Evolutionary conservation across 371 early-diverging fungal genomes (phyloP).

Genomic region (Apophysomyces sp.): DNA sequence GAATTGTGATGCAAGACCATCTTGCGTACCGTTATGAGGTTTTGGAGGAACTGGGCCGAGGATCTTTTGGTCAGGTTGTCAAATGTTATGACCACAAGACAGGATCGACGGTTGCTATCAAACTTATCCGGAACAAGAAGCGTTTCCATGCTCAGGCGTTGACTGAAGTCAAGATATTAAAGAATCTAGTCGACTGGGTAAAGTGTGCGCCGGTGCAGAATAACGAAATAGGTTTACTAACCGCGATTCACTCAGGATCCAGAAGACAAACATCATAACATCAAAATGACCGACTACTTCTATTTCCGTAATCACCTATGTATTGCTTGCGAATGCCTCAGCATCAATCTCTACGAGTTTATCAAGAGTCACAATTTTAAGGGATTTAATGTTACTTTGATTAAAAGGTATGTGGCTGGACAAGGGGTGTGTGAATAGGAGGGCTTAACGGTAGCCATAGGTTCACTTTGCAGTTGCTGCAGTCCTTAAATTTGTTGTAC

Average conservation of each 20-base stretch:
- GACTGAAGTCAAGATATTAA: slow-evolving; percentile 92
- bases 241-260: slow-evolving; percentile 58
- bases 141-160: slow-evolving; percentile 94
- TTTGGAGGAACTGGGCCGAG: slow-evolving; percentile 88
- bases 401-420: slow-evolving; percentile 56
- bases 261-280: slow-evolving; percentile 74
- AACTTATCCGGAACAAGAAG: slow-evolving; percentile 94
- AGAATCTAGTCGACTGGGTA: slow-evolving; percentile 69
- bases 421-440: neutral
- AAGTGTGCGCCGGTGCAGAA: no score
- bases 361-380: slow-evolving; percentile 91
- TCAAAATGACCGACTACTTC: slow-evolving; percentile 91
- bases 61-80: slow-evolving; percentile 98
- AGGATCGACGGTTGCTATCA: slow-evolving; percentile 87
- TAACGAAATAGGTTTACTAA: neutral
- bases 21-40: slow-evolving; percentile 91
- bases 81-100: slow-evolving; percentile 91
- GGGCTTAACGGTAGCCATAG: slow-evolving; percentile 17
- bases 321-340: slow-evolving; percentile 93
- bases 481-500: slow-evolving; percentile 77
- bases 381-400: slow-evolving; percentile 84
- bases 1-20: slow-evolving; percentile 85
- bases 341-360: slow-evolving; percentile 97
- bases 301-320: slow-evolving; percentile 94
- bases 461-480: slow-evolving; percentile 86